Evolutionary conservation across 1,284 basidiomycete genomes (phyloP).

Genomic region (Singerocomus rubriflavus): DNA sequence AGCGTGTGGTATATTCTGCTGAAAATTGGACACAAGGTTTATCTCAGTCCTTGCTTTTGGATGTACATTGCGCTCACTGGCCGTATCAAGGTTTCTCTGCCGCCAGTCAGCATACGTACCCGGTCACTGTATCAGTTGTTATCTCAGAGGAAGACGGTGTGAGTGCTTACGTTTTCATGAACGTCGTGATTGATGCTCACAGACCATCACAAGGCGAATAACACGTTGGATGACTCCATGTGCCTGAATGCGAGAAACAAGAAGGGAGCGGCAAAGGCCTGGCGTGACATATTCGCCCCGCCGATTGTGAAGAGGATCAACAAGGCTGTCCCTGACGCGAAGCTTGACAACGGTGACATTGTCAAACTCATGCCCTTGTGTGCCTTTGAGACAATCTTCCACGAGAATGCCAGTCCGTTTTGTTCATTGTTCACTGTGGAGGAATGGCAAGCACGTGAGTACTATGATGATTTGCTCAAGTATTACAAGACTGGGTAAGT

Average conservation of each 20-base stretch:
- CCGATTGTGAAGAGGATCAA: conserved; percentile 65
- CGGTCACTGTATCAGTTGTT: conserved; percentile 50
- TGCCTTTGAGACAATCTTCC: conserved; percentile 71
- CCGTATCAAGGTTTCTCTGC: conserved; percentile 48
- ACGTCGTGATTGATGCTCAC: not conserved
- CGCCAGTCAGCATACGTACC: conserved; percentile 40
- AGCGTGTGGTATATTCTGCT: conserved; percentile 66
- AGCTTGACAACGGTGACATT: conserved; percentile 56
- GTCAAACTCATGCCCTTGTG: conserved; percentile 71
- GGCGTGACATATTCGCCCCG: conserved; percentile 55
- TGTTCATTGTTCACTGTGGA: too few relatives aligned
- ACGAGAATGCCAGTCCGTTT: conserved; percentile 58
- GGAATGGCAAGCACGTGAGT: too few relatives aligned
- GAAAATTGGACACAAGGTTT: conserved; percentile 69
- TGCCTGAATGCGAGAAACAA: conserved; percentile 60
- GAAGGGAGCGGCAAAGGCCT: conserved; percentile 44
- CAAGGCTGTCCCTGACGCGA: conserved; percentile 55
- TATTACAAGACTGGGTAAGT: conserved; percentile 71
- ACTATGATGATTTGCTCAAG: conserved; percentile 68
- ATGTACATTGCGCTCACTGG: conserved; percentile 1
- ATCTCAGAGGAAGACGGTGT: conserved; percentile 56
- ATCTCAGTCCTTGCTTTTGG: not conserved
- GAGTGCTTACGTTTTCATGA: conserved; percentile 14
- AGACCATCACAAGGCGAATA: conserved; percentile 47
- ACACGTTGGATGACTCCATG: conserved; percentile 70